Evolutionary conservation across 345 rosid genomes (phyloP).

Genomic region (Citrus medica): DNA sequence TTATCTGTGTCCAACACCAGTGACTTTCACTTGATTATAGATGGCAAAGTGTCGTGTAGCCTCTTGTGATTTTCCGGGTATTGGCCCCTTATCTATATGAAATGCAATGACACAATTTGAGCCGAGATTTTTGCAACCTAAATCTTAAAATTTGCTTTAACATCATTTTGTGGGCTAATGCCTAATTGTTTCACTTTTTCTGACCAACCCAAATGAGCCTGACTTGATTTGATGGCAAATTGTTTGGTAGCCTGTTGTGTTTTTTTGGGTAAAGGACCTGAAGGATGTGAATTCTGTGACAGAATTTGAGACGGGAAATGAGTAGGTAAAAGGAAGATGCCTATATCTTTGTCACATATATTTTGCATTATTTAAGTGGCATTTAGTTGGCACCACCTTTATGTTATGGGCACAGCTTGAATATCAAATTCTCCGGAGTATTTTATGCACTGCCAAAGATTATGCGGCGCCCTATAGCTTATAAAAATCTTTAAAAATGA

Average conservation of each 20-base stretch:
- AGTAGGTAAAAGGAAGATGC: background rate
- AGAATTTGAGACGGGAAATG: background rate
- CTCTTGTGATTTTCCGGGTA: conserved; percentile 13
- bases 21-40: conserved; percentile 21
- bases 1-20: background rate
- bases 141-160: background rate
- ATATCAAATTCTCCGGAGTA: background rate
- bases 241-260: conserved; percentile 11
- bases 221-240: conserved; percentile 17
- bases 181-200: background rate
- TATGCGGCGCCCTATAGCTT: background rate
- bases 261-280: background rate
- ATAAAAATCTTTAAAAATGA: background rate
- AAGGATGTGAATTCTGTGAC: background rate
- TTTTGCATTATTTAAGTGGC: conserved; percentile 19
- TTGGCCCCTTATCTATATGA: background rate
- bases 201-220: background rate
- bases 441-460: background rate
- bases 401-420: conserved; percentile 7
- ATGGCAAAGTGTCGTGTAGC: conserved; percentile 4
- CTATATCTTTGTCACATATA: background rate
- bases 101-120: background rate
- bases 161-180: background rate
- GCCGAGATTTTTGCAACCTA: background rate
- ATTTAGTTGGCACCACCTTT: conserved; percentile 4